Base-by-base conservation (phyloP, 768 basidiomycete genomes). In the Trametes sanguinea region DNA sequence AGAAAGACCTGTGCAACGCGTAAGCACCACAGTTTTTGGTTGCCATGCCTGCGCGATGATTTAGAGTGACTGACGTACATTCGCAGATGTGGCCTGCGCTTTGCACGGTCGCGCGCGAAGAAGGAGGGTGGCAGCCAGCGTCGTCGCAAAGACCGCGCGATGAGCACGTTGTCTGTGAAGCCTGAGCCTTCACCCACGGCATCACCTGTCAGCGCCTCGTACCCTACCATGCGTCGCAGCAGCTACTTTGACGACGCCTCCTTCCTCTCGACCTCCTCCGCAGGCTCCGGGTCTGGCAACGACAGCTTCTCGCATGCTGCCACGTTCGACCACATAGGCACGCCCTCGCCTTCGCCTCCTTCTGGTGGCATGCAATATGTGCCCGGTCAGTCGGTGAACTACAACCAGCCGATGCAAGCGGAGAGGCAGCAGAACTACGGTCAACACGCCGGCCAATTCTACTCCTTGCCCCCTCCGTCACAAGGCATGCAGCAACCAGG, bases 1-100 rank as follows among this genome's bases (percentile, higher is more conserved):
- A 90, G 74, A 95, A 95, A 76, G 92, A 95, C 73, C 80, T 95
- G 30, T 95, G 93, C 73, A 95, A 95, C 77, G 93, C 93, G 89
- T 94, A 76, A 79, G 90, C 83, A 1, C 43, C 56, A 55, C 65
- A n/a, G 50, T 72, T 65, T 57, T 43, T 63, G 47, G 52, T 66
- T 65, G 57, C 52, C 44, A 55, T 44, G 44, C 43, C 32, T 52
- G 46, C 67, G 59, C 51, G 30, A 13, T 51, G 51, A 33, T 63
- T 66, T 63, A 52, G n/a, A 64, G 37, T 22, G 50, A 37, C 35
- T 37, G 44, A 32, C 51, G 44, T 48, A 59, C 60, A 53, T 69
- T 40, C 65, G 40, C 63, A 92, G 90, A 46, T 94, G 92, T 72
- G 92, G 92, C 27, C 80, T 95, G 63, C 86, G 92, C 48, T 94